Evolutionary conservation across 2,329 filamentous ascomycete species (phyloP), one percentile per base, ranked within the genome.

Genomic region (Huntiella abstrusa): DNA sequence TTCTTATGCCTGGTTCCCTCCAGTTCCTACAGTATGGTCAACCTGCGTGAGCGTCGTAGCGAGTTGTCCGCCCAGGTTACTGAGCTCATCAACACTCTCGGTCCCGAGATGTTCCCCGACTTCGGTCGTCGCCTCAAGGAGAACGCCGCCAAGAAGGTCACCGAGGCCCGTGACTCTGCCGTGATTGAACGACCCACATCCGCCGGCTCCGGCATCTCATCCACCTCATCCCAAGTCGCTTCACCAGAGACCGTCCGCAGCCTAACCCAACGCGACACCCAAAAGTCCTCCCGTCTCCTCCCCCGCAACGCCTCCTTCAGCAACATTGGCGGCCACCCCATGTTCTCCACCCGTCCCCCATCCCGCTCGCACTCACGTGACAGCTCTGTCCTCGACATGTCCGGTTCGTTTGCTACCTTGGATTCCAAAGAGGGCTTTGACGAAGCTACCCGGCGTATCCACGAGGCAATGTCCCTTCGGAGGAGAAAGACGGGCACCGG

Each of bases 31-130:
- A 84, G 81, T 49, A 75, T 98, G 42, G 74, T 83, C 52, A 80
- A 80, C 54, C 72, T 98, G 43, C 77, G 85, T 49, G 65, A 73
- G 53, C 70, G 75, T 51, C 77, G 91, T 45, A 78, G 74, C 19
- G 71, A 80, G 52, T 72, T 98, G 41, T 83, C 83, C 49, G 69
- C 74, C 7, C 75, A 91, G 57, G 86, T 98, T 35, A 94, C 87
- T 1, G 77, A 91, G 3, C 70, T 93, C 41, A 94, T 98, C 68
- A 96, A 98, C 62, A 85, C 83, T 13, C 76, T 98, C 10, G 91
- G 91, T 0, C 91, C 91, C 0, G 87, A 96, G 58, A 80, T 98
- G 66, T 98, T 92, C 64, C 80, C 86, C n/a, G 91, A 98, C 64
- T 98, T 94, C 57, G 83, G 91, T 55, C 73, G 78, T 51, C 71